Base-by-base conservation (phyloP, 2,329 filamentous ascomycete genomes). In the Aspergillus floridensis region DNA sequence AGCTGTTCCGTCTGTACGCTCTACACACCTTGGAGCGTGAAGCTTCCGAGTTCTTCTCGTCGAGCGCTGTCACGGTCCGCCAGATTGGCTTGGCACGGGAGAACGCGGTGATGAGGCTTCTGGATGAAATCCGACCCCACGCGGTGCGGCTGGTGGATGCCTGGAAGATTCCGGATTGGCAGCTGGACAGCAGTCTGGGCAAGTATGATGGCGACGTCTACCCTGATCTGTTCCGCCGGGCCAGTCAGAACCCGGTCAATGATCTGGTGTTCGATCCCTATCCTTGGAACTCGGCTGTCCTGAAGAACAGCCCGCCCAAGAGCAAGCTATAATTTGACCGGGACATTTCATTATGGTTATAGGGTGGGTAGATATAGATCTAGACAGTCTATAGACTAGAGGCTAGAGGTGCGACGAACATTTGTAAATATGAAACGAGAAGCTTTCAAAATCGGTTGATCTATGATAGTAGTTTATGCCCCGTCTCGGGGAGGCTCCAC, bases 141-240 rank as follows among this genome's bases (percentile, higher is more conserved):
- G 88, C 89, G 0, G 81, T 92, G 14, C 76, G 84, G 11, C 77
- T 92, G 11, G 89, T 91, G 0, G 89, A 92, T 68, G 80, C 87
- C 0, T 92, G 89, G 90, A 84, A 85, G 61, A 90, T 92, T 75
- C 86, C 89, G 1, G 89, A 92, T 71, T 92, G 88, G 88, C 87
- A 90, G 67, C 81, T 92, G 2, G 89, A 92, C 71, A 88, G 84
- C 66, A 86, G 84, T 59, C 73, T 92, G 44, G 89, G 90, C 1
- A 80, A 88, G 1, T 84, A 83, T 48, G 89, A 92, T 61, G 89
- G 90, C 21, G 87, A 88, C 67, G 89, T 92, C 1, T 92, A 92
- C 66, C 87, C 90, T 72, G 89, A 92, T 67, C 81, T 92, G 79
- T 92, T 92, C 76, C 79, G 86, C 68, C 79, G 89, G 14, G 90